phyloP scores from a whole-genome alignment of 805 yeast genomes.

The Candida khao-thaluensis region DNA sequence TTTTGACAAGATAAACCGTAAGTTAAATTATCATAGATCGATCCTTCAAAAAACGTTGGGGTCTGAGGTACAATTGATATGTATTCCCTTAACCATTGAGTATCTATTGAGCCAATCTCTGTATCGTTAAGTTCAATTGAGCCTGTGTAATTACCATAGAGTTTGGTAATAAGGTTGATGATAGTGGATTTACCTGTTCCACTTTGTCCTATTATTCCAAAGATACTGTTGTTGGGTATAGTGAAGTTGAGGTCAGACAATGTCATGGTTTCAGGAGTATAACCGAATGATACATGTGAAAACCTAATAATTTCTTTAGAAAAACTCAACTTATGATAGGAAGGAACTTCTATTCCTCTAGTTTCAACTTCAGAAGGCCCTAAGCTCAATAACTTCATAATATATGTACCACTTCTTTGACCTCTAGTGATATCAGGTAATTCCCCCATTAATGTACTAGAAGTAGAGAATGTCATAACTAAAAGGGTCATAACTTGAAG shows the following conservation, averaged over 20 bases:
- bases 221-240: conserved; percentile 46
- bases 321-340: background rate
- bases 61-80: conserved; percentile 76
- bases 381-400: conserved; percentile 42
- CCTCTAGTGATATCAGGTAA: conserved; percentile 84
- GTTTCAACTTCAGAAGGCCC: conserved; percentile 36
- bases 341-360: conserved; percentile 34
- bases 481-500: conserved; percentile 71
- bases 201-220: conserved; percentile 79
- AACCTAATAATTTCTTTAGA: conserved; percentile 45
- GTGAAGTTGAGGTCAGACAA: conserved; percentile 44
- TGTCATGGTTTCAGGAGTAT: conserved; percentile 33
- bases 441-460: conserved; percentile 57
- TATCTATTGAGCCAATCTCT: conserved; percentile 47
- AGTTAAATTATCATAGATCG: conserved; percentile 66
- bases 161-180: conserved; percentile 51
- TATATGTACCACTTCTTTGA: conserved; percentile 61
- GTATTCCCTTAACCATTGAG: conserved; percentile 47
- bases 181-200: conserved; percentile 93
- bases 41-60: conserved; percentile 69
- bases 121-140: conserved; percentile 38
- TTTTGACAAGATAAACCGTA: conserved; percentile 49
- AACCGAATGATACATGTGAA: conserved; percentile 48
- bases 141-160: conserved; percentile 45
- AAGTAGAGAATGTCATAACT: conserved; percentile 67